Evolutionary conservation across 371 early-diverging fungal genomes (phyloP).

Genomic region (Zychaea mexicana): DNA sequence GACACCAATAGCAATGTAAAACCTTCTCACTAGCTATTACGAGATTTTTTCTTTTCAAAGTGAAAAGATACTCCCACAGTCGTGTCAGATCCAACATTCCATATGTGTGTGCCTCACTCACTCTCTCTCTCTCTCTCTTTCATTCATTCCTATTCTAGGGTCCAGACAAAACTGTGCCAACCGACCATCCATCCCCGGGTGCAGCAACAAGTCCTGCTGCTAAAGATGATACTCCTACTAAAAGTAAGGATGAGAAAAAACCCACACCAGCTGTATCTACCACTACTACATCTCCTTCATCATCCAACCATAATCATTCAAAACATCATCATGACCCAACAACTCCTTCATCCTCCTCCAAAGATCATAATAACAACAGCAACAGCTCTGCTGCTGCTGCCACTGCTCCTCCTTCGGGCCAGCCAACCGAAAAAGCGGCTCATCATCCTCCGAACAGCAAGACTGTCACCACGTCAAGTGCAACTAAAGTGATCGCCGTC

Average conservation of each 20-base stretch:
- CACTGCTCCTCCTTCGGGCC: neutral
- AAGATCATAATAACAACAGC: neutral
- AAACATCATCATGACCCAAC: neutral
- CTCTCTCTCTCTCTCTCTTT: too few species aligned
- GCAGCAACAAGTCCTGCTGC: too few species aligned
- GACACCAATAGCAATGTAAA: neutral
- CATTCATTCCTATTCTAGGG: too few species aligned
- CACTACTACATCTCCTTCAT: neutral
- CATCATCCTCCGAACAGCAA: slow-evolving; percentile 2
- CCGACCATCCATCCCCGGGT: neutral
- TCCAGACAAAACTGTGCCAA: neutral
- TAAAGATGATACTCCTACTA: neutral
- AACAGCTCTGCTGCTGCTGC: too few species aligned
- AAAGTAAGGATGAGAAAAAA: neutral
- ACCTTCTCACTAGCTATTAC: too few species aligned
- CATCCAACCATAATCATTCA: neutral
- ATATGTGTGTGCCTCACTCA: too few species aligned
- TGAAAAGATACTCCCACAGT: too few species aligned
- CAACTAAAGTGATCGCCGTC: slow-evolving; percentile 9
- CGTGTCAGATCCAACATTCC: too few species aligned
- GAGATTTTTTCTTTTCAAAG: too few species aligned
- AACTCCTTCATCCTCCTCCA: neutral
- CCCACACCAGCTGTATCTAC: neutral
- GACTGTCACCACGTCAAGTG: slow-evolving; percentile 11
- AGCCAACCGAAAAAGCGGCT: neutral